These are phyloP conservation scores for Stylonectria norvegica DNA, from an alignment of 2,329 filamentous ascomycete genomes.

Conservation along the genomic window DNA sequence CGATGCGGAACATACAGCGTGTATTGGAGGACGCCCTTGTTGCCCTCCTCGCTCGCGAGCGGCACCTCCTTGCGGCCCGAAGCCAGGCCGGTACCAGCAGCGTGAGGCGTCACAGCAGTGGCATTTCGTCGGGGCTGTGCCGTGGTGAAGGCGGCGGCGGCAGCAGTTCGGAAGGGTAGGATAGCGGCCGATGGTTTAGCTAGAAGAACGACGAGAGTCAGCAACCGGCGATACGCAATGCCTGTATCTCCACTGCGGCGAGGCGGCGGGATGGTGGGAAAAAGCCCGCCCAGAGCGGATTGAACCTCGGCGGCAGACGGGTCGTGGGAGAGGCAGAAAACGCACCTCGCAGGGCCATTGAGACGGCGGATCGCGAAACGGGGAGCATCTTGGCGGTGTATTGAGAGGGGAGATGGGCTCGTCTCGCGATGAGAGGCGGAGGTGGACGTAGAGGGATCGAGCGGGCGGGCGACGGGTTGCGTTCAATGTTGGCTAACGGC, in stretches of 20 bases:
- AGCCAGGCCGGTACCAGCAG: constrained; percentile 51
- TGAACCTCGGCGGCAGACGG: not conserved
- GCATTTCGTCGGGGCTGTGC: constrained; percentile 65
- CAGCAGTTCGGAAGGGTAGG: constrained; percentile 61
- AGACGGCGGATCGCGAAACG: constrained; percentile 49
- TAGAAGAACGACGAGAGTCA: constrained; percentile 32
- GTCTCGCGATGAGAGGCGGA: constrained; percentile 16
- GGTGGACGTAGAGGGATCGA: constrained; percentile 16
- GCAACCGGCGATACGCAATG: constrained; percentile 1
- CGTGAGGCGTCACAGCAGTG: constrained; percentile 51
- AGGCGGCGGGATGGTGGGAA: not conserved
- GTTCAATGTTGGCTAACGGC: constrained; percentile 16
- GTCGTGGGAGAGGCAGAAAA: constrained; percentile 1
- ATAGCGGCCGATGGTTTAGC: constrained; percentile 64
- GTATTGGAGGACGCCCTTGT: constrained; percentile 80
- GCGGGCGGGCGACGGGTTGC: constrained; percentile 12
- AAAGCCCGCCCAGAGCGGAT: constrained; percentile 20
- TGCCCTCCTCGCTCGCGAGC: constrained; percentile 72
- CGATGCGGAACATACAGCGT: constrained; percentile 80
- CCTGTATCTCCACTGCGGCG: not conserved
- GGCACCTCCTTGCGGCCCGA: constrained; percentile 67
- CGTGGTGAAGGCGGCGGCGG: constrained; percentile 59
- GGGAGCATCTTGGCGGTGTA: constrained; percentile 40
- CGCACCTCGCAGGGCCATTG: constrained; percentile 52
- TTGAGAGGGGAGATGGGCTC: constrained; percentile 15